Evolutionary conservation across 306 rosid species (phyloP).

Genomic region (Sechiopsis laciniata): DNA sequence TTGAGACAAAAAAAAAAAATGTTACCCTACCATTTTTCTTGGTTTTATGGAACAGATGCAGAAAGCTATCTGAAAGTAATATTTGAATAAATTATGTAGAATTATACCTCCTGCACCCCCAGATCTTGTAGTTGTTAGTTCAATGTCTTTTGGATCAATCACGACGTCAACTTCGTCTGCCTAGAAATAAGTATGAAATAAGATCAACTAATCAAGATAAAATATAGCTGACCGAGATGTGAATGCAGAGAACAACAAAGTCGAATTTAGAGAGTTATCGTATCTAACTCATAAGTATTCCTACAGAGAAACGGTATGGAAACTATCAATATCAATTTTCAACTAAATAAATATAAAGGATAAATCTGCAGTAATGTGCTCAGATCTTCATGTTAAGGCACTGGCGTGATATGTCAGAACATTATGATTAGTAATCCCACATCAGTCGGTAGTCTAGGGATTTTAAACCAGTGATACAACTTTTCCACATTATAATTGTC

Average conservation of each 20-base stretch:
- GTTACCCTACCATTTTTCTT: slow-evolving; percentile 13
- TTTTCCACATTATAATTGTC: slow-evolving; percentile 1
- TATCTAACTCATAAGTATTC: not conserved
- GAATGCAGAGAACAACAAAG: slow-evolving; percentile 14
- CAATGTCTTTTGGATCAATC: slow-evolving; percentile 93
- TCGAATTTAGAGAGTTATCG: slow-evolving; percentile 3
- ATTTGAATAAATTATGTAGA: slow-evolving; percentile 3
- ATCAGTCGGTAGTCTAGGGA: no score
- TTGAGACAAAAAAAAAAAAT: slow-evolving; percentile 25
- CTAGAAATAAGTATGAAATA: slow-evolving; percentile 40
- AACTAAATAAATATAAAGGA: not conserved
- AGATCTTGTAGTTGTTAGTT: slow-evolving; percentile 86
- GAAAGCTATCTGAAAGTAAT: not conserved
- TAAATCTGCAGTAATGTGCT: not conserved
- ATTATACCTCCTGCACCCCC: slow-evolving; percentile 98
- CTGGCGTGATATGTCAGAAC: not conserved
- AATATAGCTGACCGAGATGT: not conserved
- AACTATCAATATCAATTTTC: not conserved
- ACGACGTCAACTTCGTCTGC: slow-evolving; percentile 93
- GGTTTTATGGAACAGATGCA: not conserved
- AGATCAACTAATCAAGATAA: slow-evolving; percentile 17
- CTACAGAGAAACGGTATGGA: slow-evolving; percentile 3
- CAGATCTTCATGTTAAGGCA: not conserved
- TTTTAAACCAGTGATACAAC: no score
- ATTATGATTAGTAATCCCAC: not conserved